Evolutionary conservation across 768 basidiomycete species (phyloP).

Genomic region (Rhodotorula paludigena): DNA sequence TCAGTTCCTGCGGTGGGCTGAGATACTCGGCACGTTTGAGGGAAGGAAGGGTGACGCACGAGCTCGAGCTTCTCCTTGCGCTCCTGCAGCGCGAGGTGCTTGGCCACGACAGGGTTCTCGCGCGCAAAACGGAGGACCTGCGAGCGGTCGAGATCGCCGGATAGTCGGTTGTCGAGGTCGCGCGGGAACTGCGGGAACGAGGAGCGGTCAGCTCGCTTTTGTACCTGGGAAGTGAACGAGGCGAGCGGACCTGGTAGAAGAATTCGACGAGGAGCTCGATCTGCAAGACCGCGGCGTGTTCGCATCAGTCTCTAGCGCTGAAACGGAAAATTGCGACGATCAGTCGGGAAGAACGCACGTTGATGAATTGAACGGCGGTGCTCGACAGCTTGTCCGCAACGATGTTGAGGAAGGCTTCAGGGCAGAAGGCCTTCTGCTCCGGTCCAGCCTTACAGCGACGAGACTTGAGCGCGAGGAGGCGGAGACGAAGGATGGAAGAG

Average conservation of each 20-base stretch:
- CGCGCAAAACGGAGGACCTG: conserved; percentile 88
- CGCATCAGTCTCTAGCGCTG: neutral
- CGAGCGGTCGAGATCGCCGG: conserved; percentile 85
- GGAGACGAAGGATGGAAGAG: conserved; percentile 73
- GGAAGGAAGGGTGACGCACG: conserved; percentile 10
- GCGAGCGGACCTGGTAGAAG: conserved; percentile 75
- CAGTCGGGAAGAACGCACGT: conserved; percentile 45
- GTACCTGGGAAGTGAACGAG: neutral
- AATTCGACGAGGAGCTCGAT: conserved; percentile 97
- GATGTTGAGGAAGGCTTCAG: conserved; percentile 92
- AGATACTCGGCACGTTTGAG: neutral
- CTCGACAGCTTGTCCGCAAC: conserved; percentile 95
- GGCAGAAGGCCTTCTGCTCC: conserved; percentile 82
- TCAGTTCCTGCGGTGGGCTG: too few relatives aligned
- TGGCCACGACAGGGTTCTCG: conserved; percentile 83
- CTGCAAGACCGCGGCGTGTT: conserved; percentile 1
- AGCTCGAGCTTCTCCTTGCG: conserved; percentile 89
- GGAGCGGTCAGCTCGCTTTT: neutral
- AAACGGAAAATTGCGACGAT: neutral
- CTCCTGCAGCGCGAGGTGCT: conserved; percentile 88
- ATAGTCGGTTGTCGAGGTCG: conserved; percentile 87
- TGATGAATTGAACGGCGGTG: conserved; percentile 97
- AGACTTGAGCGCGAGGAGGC: conserved; percentile 77
- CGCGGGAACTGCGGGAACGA: conserved; percentile 72
- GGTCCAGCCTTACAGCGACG: conserved; percentile 78